Percentiles rank a stretch among this genome's conserved stretches.
Evolutionary conservation across 1,284 basidiomycete species (phyloP).

Genomic region (Somion occarium): DNA sequence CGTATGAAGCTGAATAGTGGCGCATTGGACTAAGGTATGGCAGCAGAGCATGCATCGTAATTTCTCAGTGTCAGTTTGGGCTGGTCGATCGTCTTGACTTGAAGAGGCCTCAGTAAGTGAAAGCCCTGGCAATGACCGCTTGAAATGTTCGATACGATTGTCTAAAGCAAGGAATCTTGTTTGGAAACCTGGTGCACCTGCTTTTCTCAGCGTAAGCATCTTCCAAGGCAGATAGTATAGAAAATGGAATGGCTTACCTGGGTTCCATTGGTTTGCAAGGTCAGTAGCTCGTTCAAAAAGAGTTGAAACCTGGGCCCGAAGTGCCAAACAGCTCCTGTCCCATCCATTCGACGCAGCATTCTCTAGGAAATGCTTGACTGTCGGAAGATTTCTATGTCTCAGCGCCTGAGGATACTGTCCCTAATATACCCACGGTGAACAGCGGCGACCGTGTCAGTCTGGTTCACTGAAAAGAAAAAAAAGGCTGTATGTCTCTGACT

Average conservation of each 20-base stretch:
- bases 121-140: constrained; percentile 19
- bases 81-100: constrained; percentile 4
- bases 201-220: background rate
- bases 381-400: constrained; percentile 7
- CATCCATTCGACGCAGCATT: constrained; percentile 19
- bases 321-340: constrained; percentile 24
- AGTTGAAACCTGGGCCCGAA: constrained; percentile 34
- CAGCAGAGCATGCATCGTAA: constrained; percentile 27
- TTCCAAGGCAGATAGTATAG: background rate
- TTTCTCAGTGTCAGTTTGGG: constrained; percentile 5
- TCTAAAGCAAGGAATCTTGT: constrained; percentile 26
- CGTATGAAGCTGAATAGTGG: constrained; percentile 33
- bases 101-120: background rate
- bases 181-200: constrained; percentile 16
- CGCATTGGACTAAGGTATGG: constrained; percentile 29
- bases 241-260: constrained; percentile 16
- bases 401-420: constrained; percentile 1
- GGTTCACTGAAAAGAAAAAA: background rate
- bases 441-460: background rate
- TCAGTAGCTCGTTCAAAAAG: constrained; percentile 31
- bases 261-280: constrained; percentile 22
- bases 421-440: background rate
- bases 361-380: constrained; percentile 27
- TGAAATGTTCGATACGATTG: constrained; percentile 26
- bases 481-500: constrained; percentile 7